These are phyloP conservation scores for Aspergillus amoenus DNA, from an alignment of 2,329 filamentous ascomycete species.

Conservation along the genomic window DNA sequence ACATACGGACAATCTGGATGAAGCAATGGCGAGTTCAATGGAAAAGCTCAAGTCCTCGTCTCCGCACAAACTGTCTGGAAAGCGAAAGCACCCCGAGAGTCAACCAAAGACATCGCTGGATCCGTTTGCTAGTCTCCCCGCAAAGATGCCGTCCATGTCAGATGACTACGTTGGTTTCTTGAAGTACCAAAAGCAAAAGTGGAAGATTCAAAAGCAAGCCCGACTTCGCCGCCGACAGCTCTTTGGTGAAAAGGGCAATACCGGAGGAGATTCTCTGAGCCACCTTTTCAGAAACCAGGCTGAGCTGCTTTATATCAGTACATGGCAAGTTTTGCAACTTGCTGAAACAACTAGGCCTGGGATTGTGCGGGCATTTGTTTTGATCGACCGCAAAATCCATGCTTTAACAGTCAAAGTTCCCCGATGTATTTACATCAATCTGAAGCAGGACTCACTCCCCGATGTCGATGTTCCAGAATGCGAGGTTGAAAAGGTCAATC, in stretches of 20 bases:
- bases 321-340: conserved; percentile 92
- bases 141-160: conserved; percentile 78
- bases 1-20: conserved; percentile 70
- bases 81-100: conserved; percentile 72
- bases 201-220: conserved; percentile 95
- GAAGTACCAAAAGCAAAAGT: conserved; percentile 96
- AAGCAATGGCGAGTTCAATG: conserved; percentile 64
- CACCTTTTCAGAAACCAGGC: conserved; percentile 87
- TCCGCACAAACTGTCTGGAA: conserved; percentile 59
- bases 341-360: conserved; percentile 80
- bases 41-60: conserved; percentile 63
- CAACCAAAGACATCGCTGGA: conserved; percentile 63
- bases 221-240: conserved; percentile 81
- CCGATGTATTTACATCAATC: conserved; percentile 84
- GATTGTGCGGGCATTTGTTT: conserved; percentile 80
- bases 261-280: conserved; percentile 62
- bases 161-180: conserved; percentile 87
- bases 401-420: conserved; percentile 84
- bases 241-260: conserved; percentile 77
- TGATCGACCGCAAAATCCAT: conserved; percentile 93
- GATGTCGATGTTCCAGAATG: conserved; percentile 85
- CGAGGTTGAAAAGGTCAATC: conserved; percentile 86
- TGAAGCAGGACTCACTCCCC: conserved; percentile 83
- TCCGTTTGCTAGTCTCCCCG: conserved; percentile 78
- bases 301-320: conserved; percentile 83